Percentiles rank a stretch among this genome's conserved stretches.
Conservation (phyloP, 1,139 yeast species). For the Kodamaea plutei region DNA sequence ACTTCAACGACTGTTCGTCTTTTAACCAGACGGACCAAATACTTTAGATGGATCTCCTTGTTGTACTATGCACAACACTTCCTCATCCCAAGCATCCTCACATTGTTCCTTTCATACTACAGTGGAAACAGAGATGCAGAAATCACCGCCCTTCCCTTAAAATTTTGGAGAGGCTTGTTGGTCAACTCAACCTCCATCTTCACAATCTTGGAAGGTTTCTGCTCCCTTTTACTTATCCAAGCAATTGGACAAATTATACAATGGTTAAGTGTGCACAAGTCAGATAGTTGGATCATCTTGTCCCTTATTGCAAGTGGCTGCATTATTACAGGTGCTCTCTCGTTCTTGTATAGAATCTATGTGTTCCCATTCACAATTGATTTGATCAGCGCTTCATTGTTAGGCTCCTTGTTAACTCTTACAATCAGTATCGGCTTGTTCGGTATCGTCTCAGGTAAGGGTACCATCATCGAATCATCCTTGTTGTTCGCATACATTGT, state of each 20-base stretch:
- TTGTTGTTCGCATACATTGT: slow-evolving; percentile 85
- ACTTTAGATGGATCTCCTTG: slow-evolving; percentile 51
- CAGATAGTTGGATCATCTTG: slow-evolving; percentile 78
- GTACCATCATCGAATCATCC: slow-evolving; percentile 86
- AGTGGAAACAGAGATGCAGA: slow-evolving; percentile 15
- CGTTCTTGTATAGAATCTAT: slow-evolving; percentile 79
- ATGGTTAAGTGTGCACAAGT: slow-evolving; percentile 63
- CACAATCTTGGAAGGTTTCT: slow-evolving; percentile 87
- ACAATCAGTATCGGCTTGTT: slow-evolving; percentile 72
- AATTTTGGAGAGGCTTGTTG: slow-evolving; percentile 63
- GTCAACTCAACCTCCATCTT: slow-evolving; percentile 83
- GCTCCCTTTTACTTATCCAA: slow-evolving; percentile 83
- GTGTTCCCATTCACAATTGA: slow-evolving; percentile 70
- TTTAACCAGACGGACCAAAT: slow-evolving; percentile 44
- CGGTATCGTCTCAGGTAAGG: slow-evolving; percentile 80
- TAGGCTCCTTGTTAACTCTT: slow-evolving; percentile 80
- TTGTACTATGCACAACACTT: slow-evolving; percentile 80
- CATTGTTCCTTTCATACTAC: slow-evolving; percentile 60
- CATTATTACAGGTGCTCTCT: slow-evolving; percentile 69
- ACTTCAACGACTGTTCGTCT: slow-evolving; percentile 69
- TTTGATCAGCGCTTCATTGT: slow-evolving; percentile 69
- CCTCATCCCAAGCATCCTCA: slow-evolving; percentile 74
- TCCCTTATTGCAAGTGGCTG: slow-evolving; percentile 73
- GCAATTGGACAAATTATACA: slow-evolving; percentile 81
- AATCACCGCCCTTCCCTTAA: slow-evolving; percentile 19